A percentile compares a stretch with the other conserved stretches of the same genome.
These are phyloP conservation scores for Gossypium thurberi DNA, from an alignment of 345 rosid species.

Conservation along the genomic window DNA sequence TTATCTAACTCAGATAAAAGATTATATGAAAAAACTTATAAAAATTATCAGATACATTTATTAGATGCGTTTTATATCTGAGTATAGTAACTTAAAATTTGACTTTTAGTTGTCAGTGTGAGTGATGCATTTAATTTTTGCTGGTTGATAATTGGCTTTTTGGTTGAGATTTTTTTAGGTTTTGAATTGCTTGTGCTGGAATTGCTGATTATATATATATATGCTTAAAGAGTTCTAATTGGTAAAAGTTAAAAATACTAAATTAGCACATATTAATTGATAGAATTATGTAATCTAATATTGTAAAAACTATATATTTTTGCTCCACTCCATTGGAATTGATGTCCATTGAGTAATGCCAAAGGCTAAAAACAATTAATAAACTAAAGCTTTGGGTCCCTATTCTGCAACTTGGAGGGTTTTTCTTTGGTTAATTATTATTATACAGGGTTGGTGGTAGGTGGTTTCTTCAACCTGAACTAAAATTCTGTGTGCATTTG, in stretches of 20 bases:
- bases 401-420: neutral
- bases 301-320: neutral
- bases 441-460: neutral
- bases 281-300: too few relatives aligned
- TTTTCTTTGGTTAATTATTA: neutral
- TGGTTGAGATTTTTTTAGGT: neutral
- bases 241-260: neutral
- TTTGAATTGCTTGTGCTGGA: neutral
- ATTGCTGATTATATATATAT: neutral
- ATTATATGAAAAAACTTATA: too few relatives aligned
- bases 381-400: neutral
- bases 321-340: neutral
- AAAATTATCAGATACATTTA: too few relatives aligned
- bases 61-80: neutral
- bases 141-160: neutral
- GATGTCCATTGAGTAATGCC: neutral
- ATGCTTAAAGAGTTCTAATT: neutral
- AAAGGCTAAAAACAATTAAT: neutral
- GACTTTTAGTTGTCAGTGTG: neutral
- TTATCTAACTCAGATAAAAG: too few relatives aligned
- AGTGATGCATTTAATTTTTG: slow-evolving; percentile 6
- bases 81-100: neutral
- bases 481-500: neutral
- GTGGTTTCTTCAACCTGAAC: neutral
- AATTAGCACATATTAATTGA: too few relatives aligned